phyloP scores from a whole-genome alignment of 2,329 filamentous ascomycete species.

The Arachnomyces sp. region DNA sequence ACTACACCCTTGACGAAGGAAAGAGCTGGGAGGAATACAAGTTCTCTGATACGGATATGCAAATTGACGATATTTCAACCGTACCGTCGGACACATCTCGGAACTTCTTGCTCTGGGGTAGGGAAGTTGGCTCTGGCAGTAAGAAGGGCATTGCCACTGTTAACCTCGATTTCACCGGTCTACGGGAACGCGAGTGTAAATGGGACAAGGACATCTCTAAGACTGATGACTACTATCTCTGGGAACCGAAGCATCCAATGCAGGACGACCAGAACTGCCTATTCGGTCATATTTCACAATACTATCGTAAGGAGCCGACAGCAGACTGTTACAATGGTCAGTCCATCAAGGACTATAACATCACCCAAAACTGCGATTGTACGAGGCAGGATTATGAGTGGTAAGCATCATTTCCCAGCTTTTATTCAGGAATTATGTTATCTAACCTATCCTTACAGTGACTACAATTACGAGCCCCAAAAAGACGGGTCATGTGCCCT shows the following conservation, averaged over 20 bases:
- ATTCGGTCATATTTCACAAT: conserved; percentile 83
- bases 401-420: conserved; percentile 41
- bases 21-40: conserved; percentile 65
- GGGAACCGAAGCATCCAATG: conserved; percentile 77
- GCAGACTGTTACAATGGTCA: conserved; percentile 73
- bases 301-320: conserved; percentile 79
- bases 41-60: conserved; percentile 64
- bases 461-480: conserved; percentile 85
- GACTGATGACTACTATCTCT: conserved; percentile 67
- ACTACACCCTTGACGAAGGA: conserved; percentile 76
- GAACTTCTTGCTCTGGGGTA: conserved; percentile 86
- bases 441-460: conserved; percentile 42
- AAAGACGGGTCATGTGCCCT: conserved; percentile 67
- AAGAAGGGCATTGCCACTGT: conserved; percentile 56
- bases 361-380: conserved; percentile 70
- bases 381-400: conserved; percentile 85
- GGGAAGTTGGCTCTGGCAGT: conserved; percentile 37
- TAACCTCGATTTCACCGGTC: conserved; percentile 80
- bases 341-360: conserved; percentile 59
- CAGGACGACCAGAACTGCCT: conserved; percentile 66
- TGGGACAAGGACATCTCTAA: conserved; percentile 54
- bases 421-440: conserved; percentile 1
- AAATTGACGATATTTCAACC: conserved; percentile 74
- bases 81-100: conserved; percentile 80
- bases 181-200: conserved; percentile 65